Evolutionary conservation across 306 rosid genomes (phyloP), one percentile per base, ranked within the genome.

Genomic region (Citrullus amarus): DNA sequence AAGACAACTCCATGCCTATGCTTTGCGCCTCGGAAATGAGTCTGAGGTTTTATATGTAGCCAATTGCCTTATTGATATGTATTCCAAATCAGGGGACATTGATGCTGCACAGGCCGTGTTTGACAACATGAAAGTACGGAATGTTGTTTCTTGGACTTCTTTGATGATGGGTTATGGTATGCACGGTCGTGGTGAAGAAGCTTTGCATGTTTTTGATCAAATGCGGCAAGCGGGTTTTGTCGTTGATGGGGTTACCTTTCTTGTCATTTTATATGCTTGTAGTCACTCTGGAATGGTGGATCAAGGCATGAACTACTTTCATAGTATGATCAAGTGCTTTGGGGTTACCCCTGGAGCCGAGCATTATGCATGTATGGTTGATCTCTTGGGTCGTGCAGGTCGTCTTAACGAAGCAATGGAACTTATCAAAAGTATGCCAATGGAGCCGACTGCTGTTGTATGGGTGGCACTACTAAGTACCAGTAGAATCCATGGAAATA

Each of bases 281-380:
- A 90, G 91, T 82, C 98, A 93, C 76, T 85, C 96, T 1, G 96
- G 98, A 84, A 85, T 91, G 92, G 80, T 84, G 56, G 96, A 91
- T 76, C 84, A 81, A 77, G 98, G 97, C 76, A 78, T 88, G 61
- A 16, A 79, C 75, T 87, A 90, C 83, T 93, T 93, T 59, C 72
- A 90, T 76, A 80, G 81, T 83, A 90, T 91, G 93, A 84, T 62
- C 70, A 78, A 83, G 51, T 83, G 86, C 55, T 90, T 83, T 77
- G 92, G 92, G 59, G 84, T 93, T 69, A 76, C 78, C 79, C 98
- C 97, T 41, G 88, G 86, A 71, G 88, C 83, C 11, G 96, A 93
- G 81, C 98, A 93, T 81, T 91, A 90, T 81, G 96, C 96, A 73
- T 93, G 97, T 81, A 87, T 91, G 92, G 93, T 90, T 81, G 98